phyloP scores from a whole-genome alignment of 2,329 filamentous ascomycete species.

The Bipolaris zeicola region DNA sequence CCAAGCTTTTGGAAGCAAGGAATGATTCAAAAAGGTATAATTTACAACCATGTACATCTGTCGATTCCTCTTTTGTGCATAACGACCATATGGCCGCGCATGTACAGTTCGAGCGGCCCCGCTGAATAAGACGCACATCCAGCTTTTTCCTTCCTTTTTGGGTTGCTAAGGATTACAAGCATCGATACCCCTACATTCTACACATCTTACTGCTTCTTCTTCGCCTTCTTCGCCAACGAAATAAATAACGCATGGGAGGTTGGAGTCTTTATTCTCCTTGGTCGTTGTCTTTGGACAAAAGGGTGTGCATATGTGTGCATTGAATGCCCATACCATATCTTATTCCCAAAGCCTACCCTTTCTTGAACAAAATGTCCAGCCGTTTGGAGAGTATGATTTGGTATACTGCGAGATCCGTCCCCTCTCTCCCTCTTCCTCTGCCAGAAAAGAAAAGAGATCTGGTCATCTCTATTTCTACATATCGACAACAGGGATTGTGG shows the following conservation, averaged over 20 bases:
- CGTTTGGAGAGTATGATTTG: not conserved
- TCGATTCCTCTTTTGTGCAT: not conserved
- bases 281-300: not conserved
- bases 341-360: no score
- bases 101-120: no score
- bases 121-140: not conserved
- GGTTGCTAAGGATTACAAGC: slow-evolving; percentile 22
- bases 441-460: slow-evolving; percentile 5
- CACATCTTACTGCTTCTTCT: slow-evolving; percentile 7
- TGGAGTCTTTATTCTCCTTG: not conserved
- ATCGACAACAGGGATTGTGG: not conserved
- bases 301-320: not conserved
- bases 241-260: not conserved
- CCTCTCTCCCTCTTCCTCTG: not conserved
- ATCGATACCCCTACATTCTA: slow-evolving; percentile 29
- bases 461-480: slow-evolving; percentile 4
- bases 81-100: not conserved
- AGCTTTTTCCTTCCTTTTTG: slow-evolving; percentile 7
- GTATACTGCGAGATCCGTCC: not conserved
- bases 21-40: no score
- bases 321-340: no score
- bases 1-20: no score
- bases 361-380: no score
- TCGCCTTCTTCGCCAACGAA: not conserved
- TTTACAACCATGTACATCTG: no score